Conservation (phyloP, 257 asterid species). For the Solanum neorickii region DNA sequence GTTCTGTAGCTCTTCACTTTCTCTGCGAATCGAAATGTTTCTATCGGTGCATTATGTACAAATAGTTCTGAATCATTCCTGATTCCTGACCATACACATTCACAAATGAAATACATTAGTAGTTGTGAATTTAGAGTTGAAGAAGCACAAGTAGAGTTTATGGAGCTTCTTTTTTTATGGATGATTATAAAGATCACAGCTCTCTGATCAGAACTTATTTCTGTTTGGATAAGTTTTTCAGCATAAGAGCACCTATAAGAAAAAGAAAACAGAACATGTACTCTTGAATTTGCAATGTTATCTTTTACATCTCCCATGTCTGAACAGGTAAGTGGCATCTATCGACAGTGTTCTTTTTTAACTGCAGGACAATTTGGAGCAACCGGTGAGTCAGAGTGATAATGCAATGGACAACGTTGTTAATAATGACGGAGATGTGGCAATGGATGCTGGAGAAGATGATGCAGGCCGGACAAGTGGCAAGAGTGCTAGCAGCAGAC, state of each 20-base stretch:
- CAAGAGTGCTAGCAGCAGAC: slow-evolving; percentile 34
- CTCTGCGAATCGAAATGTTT: neutral
- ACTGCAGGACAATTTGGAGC: slow-evolving; percentile 39
- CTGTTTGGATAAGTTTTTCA: too few species aligned
- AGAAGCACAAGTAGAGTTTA: neutral
- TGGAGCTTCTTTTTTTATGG: neutral
- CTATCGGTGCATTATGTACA: neutral
- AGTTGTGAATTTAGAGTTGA: neutral
- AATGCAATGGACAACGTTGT: neutral
- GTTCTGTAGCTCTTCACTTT: neutral
- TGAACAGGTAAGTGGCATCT: neutral
- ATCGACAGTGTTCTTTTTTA: neutral
- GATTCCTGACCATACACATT: neutral
- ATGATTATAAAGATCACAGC: too few species aligned
- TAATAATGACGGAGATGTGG: slow-evolving; percentile 27
- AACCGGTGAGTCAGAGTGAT: slow-evolving; percentile 3
- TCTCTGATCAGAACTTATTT: too few species aligned
- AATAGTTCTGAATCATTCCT: neutral
- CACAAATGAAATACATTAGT: neutral
- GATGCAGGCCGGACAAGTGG: slow-evolving; percentile 21
- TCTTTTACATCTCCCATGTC: neutral
- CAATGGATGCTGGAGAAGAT: slow-evolving; percentile 52
- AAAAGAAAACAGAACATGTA: neutral
- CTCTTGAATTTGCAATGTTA: neutral
- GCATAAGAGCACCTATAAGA: too few species aligned